These are phyloP conservation scores for Pichia sp. DNA, from an alignment of 1,139 yeast species.

Conservation along the genomic window DNA sequence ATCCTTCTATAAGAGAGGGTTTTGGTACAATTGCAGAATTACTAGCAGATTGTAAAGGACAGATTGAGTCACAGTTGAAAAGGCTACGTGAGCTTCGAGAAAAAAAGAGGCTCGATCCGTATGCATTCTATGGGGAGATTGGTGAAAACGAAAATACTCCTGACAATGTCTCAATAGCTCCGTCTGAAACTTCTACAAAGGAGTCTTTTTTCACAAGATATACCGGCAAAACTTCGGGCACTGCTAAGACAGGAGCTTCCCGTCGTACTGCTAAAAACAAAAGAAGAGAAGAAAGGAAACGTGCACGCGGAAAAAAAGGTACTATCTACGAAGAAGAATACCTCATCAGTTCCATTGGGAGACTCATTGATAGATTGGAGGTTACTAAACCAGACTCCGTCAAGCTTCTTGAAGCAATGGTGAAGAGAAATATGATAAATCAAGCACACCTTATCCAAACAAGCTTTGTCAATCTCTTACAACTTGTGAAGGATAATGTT, in stretches of 20 bases:
- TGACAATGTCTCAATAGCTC: slow-evolving; percentile 92
- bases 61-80: slow-evolving; percentile 73
- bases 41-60: slow-evolving; percentile 86
- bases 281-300: slow-evolving; percentile 92
- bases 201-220: slow-evolving; percentile 92
- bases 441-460: slow-evolving; percentile 83
- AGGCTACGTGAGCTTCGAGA: slow-evolving; percentile 80
- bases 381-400: slow-evolving; percentile 73
- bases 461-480: slow-evolving; percentile 56
- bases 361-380: slow-evolving; percentile 78
- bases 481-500: slow-evolving; percentile 52
- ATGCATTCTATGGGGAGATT: slow-evolving; percentile 66
- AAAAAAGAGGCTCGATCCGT: slow-evolving; percentile 81
- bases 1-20: slow-evolving; percentile 76
- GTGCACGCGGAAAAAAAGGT: slow-evolving; percentile 96
- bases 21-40: slow-evolving; percentile 85
- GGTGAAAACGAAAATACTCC: slow-evolving; percentile 71
- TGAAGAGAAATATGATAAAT: slow-evolving; percentile 67
- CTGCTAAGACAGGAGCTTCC: slow-evolving; percentile 95
- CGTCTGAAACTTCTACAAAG: slow-evolving; percentile 88
- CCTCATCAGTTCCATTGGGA: slow-evolving; percentile 78
- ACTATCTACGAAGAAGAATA: slow-evolving; percentile 97
- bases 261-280: slow-evolving; percentile 86
- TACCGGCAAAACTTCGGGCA: slow-evolving; percentile 92
- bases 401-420: slow-evolving; percentile 67